phyloP scores from a whole-genome alignment of 2,329 filamentous ascomycete species.

The Anisogramma anomala region DNA sequence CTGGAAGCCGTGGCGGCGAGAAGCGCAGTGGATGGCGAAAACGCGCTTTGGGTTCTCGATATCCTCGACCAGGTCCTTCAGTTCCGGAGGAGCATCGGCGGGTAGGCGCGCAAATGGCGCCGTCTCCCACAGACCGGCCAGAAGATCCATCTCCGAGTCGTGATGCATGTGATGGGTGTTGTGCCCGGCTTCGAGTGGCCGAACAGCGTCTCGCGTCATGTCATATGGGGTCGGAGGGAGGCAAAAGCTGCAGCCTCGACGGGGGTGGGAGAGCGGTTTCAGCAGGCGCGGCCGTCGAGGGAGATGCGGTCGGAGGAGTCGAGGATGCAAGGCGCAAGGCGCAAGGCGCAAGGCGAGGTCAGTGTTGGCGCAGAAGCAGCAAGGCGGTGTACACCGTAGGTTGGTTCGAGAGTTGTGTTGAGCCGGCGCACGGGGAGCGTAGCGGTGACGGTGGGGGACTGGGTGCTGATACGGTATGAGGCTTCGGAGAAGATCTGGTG shows the following conservation, averaged over 20 bases:
- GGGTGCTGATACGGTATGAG: too few species aligned
- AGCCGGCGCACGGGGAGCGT: too few species aligned
- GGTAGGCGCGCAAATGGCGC: slow-evolving; percentile 49
- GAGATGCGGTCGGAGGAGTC: not conserved
- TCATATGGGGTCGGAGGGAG: slow-evolving; percentile 22
- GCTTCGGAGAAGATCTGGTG: too few species aligned
- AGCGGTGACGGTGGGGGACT: too few species aligned
- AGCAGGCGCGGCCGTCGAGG: not conserved
- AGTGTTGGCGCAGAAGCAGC: not conserved
- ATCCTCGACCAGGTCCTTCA: slow-evolving; percentile 43
- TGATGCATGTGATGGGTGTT: slow-evolving; percentile 16
- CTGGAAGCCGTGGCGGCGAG: slow-evolving; percentile 53
- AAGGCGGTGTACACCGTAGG: too few species aligned
- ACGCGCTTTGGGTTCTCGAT: slow-evolving; percentile 51
- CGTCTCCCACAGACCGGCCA: slow-evolving; percentile 50
- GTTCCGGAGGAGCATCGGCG: slow-evolving; percentile 45
- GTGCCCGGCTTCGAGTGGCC: slow-evolving; percentile 24
- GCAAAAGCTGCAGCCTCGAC: not conserved
- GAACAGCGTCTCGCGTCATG: slow-evolving; percentile 38
- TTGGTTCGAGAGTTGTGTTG: too few species aligned
- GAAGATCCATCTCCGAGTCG: slow-evolving; percentile 33
- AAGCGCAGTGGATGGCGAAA: slow-evolving; percentile 49
- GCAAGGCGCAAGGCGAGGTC: too few species aligned
- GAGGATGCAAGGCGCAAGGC: too few species aligned
- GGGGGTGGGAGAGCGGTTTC: too few species aligned